Evolutionary conservation across 75 land plant species (phyloP).

Genomic region (Pinus tabuliformis): DNA sequence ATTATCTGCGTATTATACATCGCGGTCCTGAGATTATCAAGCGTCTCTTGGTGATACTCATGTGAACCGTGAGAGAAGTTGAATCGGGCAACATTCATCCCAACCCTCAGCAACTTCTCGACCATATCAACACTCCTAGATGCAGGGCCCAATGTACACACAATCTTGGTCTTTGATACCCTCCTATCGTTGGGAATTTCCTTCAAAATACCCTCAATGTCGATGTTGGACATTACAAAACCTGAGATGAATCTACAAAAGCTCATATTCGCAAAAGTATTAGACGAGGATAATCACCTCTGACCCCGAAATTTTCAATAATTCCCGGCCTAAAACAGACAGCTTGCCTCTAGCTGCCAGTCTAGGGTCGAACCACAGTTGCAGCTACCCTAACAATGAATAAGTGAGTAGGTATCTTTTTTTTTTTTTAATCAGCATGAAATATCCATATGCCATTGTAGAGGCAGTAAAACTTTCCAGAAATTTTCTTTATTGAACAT

Average conservation of each 20-base stretch:
- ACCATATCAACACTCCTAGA: slow-evolving; percentile 64
- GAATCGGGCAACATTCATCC: slow-evolving; percentile 90
- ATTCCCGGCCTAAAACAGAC: no score
- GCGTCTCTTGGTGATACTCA: slow-evolving; percentile 81
- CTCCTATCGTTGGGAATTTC: slow-evolving; percentile 31
- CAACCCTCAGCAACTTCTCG: slow-evolving; percentile 77
- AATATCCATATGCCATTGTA: no score
- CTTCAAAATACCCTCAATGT: slow-evolving; percentile 58
- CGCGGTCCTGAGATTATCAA: slow-evolving; percentile 59
- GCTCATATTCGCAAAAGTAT: no score
- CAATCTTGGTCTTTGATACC: slow-evolving; percentile 74
- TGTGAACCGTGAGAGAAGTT: slow-evolving; percentile 89
- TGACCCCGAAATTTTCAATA: no score
- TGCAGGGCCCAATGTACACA: slow-evolving; percentile 82
- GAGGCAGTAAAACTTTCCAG: no score
- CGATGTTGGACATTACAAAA: slow-evolving; percentile 62
- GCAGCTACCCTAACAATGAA: no score
- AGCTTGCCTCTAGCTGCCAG: no score
- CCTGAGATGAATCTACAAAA: background rate
- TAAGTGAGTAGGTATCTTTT: no score
- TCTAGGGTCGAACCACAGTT: no score
- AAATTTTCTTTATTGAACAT: no score
- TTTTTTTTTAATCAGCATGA: no score
- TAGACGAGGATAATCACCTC: no score
- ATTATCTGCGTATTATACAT: slow-evolving; percentile 73